Conservation (phyloP, 1,284 basidiomycete species). For the Pseudozyma tsukubaensis region DNA sequence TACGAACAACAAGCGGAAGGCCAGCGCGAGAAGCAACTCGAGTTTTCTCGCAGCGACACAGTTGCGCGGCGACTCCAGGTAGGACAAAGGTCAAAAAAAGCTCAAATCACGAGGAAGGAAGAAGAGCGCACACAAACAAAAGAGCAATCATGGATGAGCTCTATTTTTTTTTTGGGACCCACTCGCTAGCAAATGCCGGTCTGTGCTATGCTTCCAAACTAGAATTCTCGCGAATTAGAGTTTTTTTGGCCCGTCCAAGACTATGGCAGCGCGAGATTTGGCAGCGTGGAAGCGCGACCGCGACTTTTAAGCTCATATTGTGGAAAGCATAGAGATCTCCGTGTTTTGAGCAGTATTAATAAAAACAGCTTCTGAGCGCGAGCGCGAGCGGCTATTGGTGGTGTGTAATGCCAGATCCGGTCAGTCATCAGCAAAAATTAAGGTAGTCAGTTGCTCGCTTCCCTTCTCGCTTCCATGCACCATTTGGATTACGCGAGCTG, state of each 20-base stretch:
- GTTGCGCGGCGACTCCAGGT: no score
- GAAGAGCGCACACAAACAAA: neutral
- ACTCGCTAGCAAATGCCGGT: neutral
- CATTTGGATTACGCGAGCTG: neutral
- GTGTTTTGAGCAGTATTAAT: neutral
- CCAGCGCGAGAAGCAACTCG: no score
- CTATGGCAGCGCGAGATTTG: no score
- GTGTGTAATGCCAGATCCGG: no score
- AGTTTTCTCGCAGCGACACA: no score
- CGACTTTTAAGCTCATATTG: neutral
- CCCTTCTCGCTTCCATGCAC: constrained; percentile 4
- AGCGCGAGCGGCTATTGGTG: no score
- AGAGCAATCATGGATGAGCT: neutral
- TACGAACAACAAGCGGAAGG: no score
- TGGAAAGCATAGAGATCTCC: neutral
- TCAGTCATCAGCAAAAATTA: neutral
- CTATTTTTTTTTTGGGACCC: neutral
- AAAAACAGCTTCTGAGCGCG: neutral
- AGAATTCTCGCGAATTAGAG: neutral
- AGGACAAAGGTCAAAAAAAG: neutral
- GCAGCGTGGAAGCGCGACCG: no score
- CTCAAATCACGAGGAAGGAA: neutral
- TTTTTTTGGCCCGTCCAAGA: neutral
- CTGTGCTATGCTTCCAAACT: neutral
- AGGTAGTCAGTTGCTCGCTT: neutral